Evolutionary conservation across 2,329 filamentous ascomycete genomes (phyloP).

Genomic region (Ceratocystis huliohia): DNA sequence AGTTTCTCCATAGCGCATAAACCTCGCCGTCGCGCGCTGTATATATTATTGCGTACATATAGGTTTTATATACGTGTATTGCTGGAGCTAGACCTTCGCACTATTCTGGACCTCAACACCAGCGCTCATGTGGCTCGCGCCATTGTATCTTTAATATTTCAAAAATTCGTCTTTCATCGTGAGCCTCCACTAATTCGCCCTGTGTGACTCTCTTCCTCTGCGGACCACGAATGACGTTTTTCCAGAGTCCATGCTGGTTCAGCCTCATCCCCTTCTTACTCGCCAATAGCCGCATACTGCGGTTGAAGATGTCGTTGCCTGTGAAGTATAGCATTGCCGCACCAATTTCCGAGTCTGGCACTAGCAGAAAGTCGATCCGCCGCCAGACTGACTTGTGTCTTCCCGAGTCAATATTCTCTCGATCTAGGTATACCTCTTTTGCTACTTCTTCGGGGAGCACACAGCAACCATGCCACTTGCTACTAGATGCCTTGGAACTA

Average conservation of each 20-base stretch:
- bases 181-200: conserved; percentile 60
- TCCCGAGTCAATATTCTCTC: neutral
- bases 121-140: conserved; percentile 62
- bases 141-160: conserved; percentile 71
- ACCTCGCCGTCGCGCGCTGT: no score
- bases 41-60: no score
- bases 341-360: conserved; percentile 66
- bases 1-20: no score
- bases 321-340: conserved; percentile 91
- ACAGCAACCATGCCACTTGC: conserved; percentile 83
- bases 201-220: conserved; percentile 49
- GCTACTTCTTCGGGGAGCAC: conserved; percentile 42
- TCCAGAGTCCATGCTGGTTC: conserved; percentile 72
- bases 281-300: conserved; percentile 69
- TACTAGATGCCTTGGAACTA: conserved; percentile 35
- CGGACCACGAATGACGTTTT: conserved; percentile 50
- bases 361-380: conserved; percentile 72
- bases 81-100: neutral
- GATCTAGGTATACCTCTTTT: conserved; percentile 23
- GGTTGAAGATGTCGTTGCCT: conserved; percentile 88
- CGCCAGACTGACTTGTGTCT: conserved; percentile 46
- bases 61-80: neutral
- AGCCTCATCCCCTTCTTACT: conserved; percentile 70
- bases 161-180: conserved; percentile 69
- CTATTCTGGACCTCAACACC: conserved; percentile 42